phyloP scores from a whole-genome alignment of 106 monocot genomes.

The Posidonia australis region DNA sequence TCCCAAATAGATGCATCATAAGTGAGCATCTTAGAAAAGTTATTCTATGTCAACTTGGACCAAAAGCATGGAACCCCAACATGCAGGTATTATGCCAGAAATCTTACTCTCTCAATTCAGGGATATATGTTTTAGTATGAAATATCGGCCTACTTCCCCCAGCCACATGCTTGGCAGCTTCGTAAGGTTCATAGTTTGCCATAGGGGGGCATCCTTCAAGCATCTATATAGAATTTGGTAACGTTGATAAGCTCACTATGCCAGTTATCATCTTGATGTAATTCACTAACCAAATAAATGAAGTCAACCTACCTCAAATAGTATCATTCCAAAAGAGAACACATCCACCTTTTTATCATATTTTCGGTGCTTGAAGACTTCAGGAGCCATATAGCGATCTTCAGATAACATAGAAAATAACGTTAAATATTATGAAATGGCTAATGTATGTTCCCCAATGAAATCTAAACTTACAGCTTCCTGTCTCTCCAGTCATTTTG shows the following conservation, averaged over 20 bases:
- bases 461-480: conserved; percentile 70
- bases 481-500: conserved; percentile 97
- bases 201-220: conserved; percentile 95
- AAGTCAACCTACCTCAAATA: conserved; percentile 65
- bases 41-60: not conserved
- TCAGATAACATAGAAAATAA: conserved; percentile 6
- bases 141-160: conserved; percentile 74
- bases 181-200: conserved; percentile 71
- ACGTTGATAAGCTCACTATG: not conserved
- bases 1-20: too few species aligned
- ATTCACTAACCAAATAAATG: not conserved
- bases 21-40: not conserved
- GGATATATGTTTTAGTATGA: conserved; percentile 53
- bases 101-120: conserved; percentile 65
- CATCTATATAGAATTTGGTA: conserved; percentile 43
- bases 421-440: not conserved
- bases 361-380: conserved; percentile 93
- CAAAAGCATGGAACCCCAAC: not conserved
- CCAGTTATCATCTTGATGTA: not conserved
- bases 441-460: not conserved
- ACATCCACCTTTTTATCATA: conserved; percentile 99
- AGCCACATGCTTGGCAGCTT: conserved; percentile 74
- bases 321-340: conserved; percentile 98
- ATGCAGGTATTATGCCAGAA: not conserved
- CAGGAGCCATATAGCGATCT: conserved; percentile 98